Base-by-base conservation (phyloP, 352 stramenopile species). In the Phytophthora tentaculata region DNA sequence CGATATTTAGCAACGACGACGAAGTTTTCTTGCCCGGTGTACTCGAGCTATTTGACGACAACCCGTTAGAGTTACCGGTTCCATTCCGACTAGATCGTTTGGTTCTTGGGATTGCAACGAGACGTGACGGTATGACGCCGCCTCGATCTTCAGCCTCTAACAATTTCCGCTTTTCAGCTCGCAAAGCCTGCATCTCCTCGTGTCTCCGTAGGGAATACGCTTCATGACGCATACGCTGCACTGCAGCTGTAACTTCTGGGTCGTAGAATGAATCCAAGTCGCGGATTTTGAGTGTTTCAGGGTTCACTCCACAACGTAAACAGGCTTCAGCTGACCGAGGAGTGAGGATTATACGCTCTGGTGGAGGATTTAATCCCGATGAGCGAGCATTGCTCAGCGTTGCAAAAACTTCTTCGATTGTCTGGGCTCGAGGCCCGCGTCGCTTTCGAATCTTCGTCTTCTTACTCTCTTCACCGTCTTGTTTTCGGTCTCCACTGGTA, bases 201-300 rank as follows among this genome's bases (percentile, higher is more conserved):
- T 97, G 90, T 0, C 93, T 81, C 1, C 92, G 79, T 68, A 96
- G 82, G n/a, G 86, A 97, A 64, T 98, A 98, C 6, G 90, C 89
- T 53, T 98, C 93, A 62, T 98, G 91, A 10, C 93, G 87, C 89
- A 98, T 94, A 10, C 90, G 76, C 69, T 98, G 93, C 16, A 97
- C 89, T 8, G 93, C 88, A 1, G 90, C 75, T 9, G 90, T 86
- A 26, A 95, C 77, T 8, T 91, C 87, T 0, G 80, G 54, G 58
- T 97, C 89, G n/a, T 92, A 95, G 61, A 98, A 98, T 17, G 86
- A 97, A 56, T 98, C 93, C 23, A 98, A 78, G 63, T 98, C 89
- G 12, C 93, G 88, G 24, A 98, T 91, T 60, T 94, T 92, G 56
- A 98, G 79, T 7, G 95, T 96, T 71, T 98, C 92, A 2, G 93